phyloP scores from a whole-genome alignment of 345 rosid species.

The Lenwebbia sp. region DNA sequence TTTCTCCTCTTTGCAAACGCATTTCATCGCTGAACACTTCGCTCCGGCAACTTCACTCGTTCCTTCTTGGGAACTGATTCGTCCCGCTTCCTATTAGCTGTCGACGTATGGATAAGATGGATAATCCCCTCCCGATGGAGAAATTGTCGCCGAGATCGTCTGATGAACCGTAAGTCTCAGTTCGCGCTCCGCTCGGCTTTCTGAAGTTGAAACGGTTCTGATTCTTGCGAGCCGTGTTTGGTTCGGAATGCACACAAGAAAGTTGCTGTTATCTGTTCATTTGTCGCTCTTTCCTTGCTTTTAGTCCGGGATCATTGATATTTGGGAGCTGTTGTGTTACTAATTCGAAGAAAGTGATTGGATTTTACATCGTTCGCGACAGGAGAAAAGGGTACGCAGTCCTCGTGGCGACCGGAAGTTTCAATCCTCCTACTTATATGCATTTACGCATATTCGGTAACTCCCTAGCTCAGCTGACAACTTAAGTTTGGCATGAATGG shows the following conservation, averaged over 20 bases:
- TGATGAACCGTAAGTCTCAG: slow-evolving; percentile 5
- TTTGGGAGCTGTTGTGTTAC: not conserved
- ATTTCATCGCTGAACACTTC: not conserved
- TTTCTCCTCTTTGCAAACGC: not conserved
- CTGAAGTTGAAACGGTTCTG: not conserved
- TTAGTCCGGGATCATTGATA: not conserved
- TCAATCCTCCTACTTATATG: slow-evolving; percentile 98
- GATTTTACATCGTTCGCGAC: not conserved
- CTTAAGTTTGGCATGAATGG: not conserved
- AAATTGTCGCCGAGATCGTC: slow-evolving; percentile 30
- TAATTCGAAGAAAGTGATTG: not conserved
- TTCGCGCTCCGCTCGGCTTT: slow-evolving; percentile 4
- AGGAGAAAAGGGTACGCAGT: slow-evolving; percentile 43
- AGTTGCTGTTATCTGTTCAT: not conserved
- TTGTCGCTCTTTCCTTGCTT: not conserved
- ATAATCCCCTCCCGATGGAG: slow-evolving; percentile 46
- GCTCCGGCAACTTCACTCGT: not conserved
- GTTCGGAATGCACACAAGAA: not conserved
- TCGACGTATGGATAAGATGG: slow-evolving; percentile 22
- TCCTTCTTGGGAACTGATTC: not conserved
- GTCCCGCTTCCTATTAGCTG: not conserved
- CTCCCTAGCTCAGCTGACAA: not conserved
- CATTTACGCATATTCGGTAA: slow-evolving; percentile 89
- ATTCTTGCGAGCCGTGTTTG: not conserved
- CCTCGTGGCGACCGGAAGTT: slow-evolving; percentile 81